Evolutionary conservation across 495 filamentous ascomycete genomes (phyloP).

Genomic region (Chaetomium fimeti): DNA sequence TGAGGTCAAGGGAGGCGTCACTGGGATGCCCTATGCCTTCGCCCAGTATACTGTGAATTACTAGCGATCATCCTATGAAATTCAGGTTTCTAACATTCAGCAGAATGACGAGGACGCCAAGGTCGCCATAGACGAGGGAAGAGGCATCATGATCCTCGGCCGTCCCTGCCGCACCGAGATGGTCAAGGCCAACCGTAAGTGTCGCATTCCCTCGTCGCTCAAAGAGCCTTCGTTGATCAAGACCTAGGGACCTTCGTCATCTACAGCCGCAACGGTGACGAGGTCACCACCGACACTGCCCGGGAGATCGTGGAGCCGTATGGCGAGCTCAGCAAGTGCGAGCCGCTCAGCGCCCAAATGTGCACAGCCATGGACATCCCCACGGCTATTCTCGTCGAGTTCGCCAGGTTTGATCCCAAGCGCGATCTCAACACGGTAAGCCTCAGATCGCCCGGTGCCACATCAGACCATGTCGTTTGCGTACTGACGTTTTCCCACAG

Average conservation of each 20-base stretch:
- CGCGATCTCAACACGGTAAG: constrained; percentile 45
- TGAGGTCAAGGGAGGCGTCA: constrained; percentile 58
- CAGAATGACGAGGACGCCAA: constrained; percentile 48
- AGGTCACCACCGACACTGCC: constrained; percentile 46
- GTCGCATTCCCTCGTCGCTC: not conserved
- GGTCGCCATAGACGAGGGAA: constrained; percentile 47
- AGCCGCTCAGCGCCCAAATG: constrained; percentile 30
- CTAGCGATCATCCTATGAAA: not conserved
- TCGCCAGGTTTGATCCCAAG: constrained; percentile 44
- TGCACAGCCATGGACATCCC: constrained; percentile 36
- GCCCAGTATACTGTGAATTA: constrained; percentile 58
- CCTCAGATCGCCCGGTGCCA: not conserved
- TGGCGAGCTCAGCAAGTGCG: constrained; percentile 41
- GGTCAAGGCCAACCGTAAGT: constrained; percentile 57
- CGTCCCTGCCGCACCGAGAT: constrained; percentile 59
- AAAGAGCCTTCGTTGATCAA: constrained; percentile 20
- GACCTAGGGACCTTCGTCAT: constrained; percentile 51
- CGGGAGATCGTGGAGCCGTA: constrained; percentile 40
- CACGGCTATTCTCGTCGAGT: constrained; percentile 53
- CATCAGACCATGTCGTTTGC: constrained; percentile 17
- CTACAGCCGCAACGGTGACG: constrained; percentile 41
- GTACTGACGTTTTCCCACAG: constrained; percentile 25
- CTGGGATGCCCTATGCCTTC: constrained; percentile 63
- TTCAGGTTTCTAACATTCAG: constrained; percentile 21
- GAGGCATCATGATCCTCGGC: constrained; percentile 51